Evolutionary conservation across 768 basidiomycete species (phyloP).

Genomic region (Pleurotus giganteus): DNA sequence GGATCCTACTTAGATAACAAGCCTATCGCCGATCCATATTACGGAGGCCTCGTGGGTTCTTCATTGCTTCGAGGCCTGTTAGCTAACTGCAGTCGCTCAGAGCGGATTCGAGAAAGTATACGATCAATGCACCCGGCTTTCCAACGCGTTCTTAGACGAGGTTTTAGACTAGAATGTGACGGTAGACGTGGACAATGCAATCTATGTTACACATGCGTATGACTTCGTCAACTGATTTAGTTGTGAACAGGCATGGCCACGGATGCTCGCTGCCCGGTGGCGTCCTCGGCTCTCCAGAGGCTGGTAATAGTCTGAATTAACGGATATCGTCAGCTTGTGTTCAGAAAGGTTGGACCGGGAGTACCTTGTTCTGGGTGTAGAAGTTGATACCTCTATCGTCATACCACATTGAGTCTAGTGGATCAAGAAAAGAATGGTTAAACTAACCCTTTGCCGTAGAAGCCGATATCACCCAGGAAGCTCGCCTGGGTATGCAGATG

Average conservation of each 20-base stretch:
- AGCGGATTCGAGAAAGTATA: constrained; percentile 77
- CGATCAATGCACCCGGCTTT: constrained; percentile 69
- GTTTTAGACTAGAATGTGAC: constrained; percentile 33
- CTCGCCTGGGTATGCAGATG: constrained; percentile 44
- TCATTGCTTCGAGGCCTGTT: too few relatives aligned
- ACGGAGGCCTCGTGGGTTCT: constrained; percentile 57
- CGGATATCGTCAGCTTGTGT: background rate
- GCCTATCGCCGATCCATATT: constrained; percentile 85
- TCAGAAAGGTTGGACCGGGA: background rate
- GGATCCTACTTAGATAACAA: constrained; percentile 71
- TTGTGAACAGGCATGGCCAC: constrained; percentile 85
- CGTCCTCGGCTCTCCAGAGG: constrained; percentile 89
- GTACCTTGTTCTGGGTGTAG: constrained; percentile 92
- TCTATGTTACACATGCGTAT: background rate
- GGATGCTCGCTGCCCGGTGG: constrained; percentile 73
- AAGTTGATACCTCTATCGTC: constrained; percentile 79
- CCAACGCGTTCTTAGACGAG: constrained; percentile 78
- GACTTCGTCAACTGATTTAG: constrained; percentile 27
- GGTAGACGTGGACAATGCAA: background rate
- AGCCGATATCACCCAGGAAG: constrained; percentile 81
- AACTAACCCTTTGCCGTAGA: constrained; percentile 82
- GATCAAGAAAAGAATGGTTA: background rate
- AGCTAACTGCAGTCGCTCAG: constrained; percentile 35
- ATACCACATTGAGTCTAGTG: constrained; percentile 5
- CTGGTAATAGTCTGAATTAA: constrained; percentile 77